phyloP scores from a whole-genome alignment of 202 grass and related monocot species.

The Bolboschoenoplectus hybrid region DNA sequence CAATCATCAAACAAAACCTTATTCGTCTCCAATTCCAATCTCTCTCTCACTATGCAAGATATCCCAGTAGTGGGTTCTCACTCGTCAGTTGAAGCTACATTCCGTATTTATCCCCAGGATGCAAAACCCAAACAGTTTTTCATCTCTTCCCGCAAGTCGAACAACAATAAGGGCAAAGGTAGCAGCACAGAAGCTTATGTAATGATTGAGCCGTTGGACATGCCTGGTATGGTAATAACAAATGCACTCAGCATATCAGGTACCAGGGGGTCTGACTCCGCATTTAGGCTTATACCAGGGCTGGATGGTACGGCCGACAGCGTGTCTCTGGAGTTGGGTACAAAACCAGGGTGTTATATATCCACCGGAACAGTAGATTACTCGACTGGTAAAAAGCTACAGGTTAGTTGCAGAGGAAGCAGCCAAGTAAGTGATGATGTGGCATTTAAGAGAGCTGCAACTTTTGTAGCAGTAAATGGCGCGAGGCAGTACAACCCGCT shows the following conservation, averaged over 20 bases:
- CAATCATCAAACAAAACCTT: slow-evolving; percentile 44
- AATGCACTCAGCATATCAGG: slow-evolving; percentile 48
- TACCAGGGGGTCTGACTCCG: slow-evolving; percentile 30
- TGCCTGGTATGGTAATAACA: slow-evolving; percentile 71
- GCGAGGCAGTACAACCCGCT: slow-evolving; percentile 64
- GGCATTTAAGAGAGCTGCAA: slow-evolving; percentile 59
- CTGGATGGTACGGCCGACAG: slow-evolving; percentile 50
- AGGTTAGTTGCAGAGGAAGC: slow-evolving; percentile 48
- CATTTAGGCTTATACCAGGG: slow-evolving; percentile 57
- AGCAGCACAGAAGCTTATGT: slow-evolving; percentile 16
- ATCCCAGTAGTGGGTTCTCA: slow-evolving; percentile 52
- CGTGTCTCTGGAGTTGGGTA: slow-evolving; percentile 61
- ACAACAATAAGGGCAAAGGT: background rate
- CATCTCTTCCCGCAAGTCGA: background rate
- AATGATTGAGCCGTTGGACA: slow-evolving; percentile 65
- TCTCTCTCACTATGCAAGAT: slow-evolving; percentile 70
- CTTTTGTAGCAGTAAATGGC: slow-evolving; percentile 48
- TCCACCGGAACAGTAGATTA: slow-evolving; percentile 42
- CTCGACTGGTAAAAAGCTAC: slow-evolving; percentile 44
- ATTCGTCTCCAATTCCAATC: slow-evolving; percentile 56
- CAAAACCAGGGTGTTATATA: slow-evolving; percentile 69
- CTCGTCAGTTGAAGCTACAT: slow-evolving; percentile 63
- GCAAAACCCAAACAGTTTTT: slow-evolving; percentile 8
- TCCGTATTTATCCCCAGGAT: slow-evolving; percentile 46
- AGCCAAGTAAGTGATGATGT: slow-evolving; percentile 38